Percentiles rank a stretch among this genome's conserved stretches.
These are phyloP conservation scores for Spizellomyces sp. DNA, from an alignment of 192 early-diverging fungal genomes.

Conservation along the genomic window DNA sequence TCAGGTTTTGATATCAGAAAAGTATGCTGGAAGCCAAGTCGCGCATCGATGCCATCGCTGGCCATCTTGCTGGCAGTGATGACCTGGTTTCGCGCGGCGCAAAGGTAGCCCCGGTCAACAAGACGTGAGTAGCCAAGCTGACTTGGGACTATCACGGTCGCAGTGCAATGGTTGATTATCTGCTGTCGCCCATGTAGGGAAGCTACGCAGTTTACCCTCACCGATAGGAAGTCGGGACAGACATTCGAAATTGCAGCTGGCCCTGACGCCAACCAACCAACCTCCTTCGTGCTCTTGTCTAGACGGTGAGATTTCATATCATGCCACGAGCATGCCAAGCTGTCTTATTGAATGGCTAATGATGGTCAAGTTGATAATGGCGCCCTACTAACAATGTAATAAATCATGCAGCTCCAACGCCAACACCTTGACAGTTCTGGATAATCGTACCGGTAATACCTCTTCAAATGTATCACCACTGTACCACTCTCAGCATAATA, in stretches of 20 bases:
- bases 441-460: slow-evolving; percentile 61
- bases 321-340: not conserved
- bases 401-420: slow-evolving; percentile 31
- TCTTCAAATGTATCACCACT: too few species aligned
- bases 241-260: not conserved
- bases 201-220: not conserved
- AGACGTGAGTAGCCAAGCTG: too few species aligned
- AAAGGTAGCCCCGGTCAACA: too few species aligned
- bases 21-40: not conserved
- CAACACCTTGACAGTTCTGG: slow-evolving; percentile 61
- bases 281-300: not conserved
- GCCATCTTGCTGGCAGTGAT: slow-evolving; percentile 6
- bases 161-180: too few species aligned
- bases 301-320: not conserved
- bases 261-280: not conserved
- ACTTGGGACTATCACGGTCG: too few species aligned
- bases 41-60: slow-evolving; percentile 2
- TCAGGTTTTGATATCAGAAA: not conserved
- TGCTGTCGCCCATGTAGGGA: not conserved
- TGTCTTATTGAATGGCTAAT: too few species aligned
- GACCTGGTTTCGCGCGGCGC: not conserved
- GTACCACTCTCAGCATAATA: too few species aligned
- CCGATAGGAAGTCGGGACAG: not conserved
- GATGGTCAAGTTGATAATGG: not conserved
- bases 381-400: not conserved